Evolutionary conservation across 2,329 filamentous ascomycete genomes (phyloP).

Genomic region (Fusarium odoratissimum): DNA sequence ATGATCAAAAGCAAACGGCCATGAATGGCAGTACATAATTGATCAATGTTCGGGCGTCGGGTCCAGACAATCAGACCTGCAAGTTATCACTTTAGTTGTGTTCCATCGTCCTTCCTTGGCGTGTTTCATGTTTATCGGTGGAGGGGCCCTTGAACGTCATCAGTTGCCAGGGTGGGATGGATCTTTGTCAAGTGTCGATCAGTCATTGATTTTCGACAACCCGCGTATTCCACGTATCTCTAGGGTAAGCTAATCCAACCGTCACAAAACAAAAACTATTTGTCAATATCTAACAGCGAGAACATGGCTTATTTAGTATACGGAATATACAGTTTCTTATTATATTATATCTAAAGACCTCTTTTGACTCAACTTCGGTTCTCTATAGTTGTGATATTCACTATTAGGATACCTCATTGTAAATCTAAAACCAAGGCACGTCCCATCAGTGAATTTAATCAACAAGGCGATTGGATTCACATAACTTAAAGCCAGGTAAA

Average conservation of each 20-base stretch:
- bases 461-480: background rate
- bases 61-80: conserved; percentile 5
- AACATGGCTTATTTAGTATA: background rate
- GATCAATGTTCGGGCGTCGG: background rate
- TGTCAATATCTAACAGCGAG: background rate
- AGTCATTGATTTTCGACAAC: background rate
- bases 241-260: conserved; percentile 13
- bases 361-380: too few relatives aligned
- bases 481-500: too few relatives aligned
- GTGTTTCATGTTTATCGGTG: conserved; percentile 36
- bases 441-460: background rate
- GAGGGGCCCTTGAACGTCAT: conserved; percentile 27
- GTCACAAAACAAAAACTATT: background rate
- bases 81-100: background rate
- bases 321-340: background rate
- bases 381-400: background rate
- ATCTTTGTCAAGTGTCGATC: conserved; percentile 29
- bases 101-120: conserved; percentile 24
- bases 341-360: background rate
- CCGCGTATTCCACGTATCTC: background rate
- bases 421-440: background rate
- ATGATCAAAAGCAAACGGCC: conserved; percentile 2
- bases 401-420: background rate
- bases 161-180: conserved; percentile 5
- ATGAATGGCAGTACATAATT: background rate